phyloP scores from a whole-genome alignment of 345 rosid species.

The Eutrema yunnanense region DNA sequence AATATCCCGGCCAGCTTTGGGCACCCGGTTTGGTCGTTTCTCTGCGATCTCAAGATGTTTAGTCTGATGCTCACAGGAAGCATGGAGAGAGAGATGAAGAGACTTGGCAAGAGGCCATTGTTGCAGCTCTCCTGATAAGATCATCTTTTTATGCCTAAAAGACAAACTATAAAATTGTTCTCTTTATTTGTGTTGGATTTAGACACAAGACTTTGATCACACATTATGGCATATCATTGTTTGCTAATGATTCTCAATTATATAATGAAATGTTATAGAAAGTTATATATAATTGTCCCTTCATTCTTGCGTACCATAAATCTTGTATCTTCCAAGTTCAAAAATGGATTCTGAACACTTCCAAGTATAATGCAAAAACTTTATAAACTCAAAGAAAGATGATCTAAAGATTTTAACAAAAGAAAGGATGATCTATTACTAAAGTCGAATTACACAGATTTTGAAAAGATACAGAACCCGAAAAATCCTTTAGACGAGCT shows the following conservation, averaged over 20 bases:
- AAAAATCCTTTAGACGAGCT: conserved; percentile 12
- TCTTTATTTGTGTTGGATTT: neutral
- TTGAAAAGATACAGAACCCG: conserved; percentile 2
- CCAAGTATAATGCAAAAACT: neutral
- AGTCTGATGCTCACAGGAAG: conserved; percentile 85
- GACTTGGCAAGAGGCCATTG: conserved; percentile 90
- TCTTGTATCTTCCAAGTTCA: neutral
- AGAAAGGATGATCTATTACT: conserved; percentile 9
- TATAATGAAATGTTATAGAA: neutral
- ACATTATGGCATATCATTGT: neutral
- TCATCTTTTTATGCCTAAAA: neutral
- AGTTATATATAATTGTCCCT: neutral
- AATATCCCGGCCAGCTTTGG: conserved; percentile 78
- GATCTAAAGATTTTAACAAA: neutral
- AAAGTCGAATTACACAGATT: conserved; percentile 10
- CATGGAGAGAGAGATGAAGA: conserved; percentile 92
- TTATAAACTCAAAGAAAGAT: conserved; percentile 7
- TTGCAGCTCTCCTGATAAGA: conserved; percentile 47
- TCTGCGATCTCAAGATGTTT: conserved; percentile 90
- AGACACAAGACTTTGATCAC: neutral
- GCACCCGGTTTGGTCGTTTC: conserved; percentile 84
- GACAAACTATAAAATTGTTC: too few species aligned
- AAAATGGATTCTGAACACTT: neutral
- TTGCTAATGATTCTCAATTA: too few species aligned
- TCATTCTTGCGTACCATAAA: neutral